Evolutionary conservation across 2,329 filamentous ascomycete genomes (phyloP), one percentile per base, ranked within the genome.

Genomic region (Colletotrichum truncatum): DNA sequence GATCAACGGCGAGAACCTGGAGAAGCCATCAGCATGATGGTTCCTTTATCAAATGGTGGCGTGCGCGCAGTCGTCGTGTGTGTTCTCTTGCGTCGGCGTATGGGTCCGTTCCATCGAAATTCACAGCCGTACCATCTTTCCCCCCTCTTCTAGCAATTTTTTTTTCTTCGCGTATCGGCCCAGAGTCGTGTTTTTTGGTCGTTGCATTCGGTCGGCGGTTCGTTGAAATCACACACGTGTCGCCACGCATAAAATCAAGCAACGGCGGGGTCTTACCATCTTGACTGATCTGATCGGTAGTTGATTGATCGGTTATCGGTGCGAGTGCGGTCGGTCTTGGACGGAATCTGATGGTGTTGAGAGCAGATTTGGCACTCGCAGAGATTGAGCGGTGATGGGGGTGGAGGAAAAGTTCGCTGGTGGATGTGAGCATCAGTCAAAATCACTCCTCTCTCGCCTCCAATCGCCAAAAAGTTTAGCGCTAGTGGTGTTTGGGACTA

Each of bases 1-100:
- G 94, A 90, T 99, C 96, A 89, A 98, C 93, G 85, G 96, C 96
- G 92, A 99, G 94, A 97, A 98, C 95, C 96, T 98, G 81, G 66
- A 68, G 54, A 59, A 70, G 70, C 67, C 70, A 71, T 74, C 68
- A 65, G 69, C 65, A 60, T 65, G 57, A 65, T 66, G 67, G 68
- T 67, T 68, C 51, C 46, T 48, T 61, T 30, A 54, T 68, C 41
- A 59, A 60, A 53, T 59, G 36, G 52, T 66, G 38, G 54, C 64
- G 39, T 46, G 52, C 41, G 49, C 36, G 28, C 18, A 49, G 30
- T 62, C 57, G 63, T 66, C 52, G 59, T 43, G 34, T 25, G 38
- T 49, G 45, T 36, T 18, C n/a, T n/a, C n/a, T n/a, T n/a, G 26
- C n/a, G 28, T 49, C 25, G 38, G 21, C n/a, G 14, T 16, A 14